Evolutionary conservation across 495 filamentous ascomycete genomes (phyloP).

Genomic region (Halenospora varia): DNA sequence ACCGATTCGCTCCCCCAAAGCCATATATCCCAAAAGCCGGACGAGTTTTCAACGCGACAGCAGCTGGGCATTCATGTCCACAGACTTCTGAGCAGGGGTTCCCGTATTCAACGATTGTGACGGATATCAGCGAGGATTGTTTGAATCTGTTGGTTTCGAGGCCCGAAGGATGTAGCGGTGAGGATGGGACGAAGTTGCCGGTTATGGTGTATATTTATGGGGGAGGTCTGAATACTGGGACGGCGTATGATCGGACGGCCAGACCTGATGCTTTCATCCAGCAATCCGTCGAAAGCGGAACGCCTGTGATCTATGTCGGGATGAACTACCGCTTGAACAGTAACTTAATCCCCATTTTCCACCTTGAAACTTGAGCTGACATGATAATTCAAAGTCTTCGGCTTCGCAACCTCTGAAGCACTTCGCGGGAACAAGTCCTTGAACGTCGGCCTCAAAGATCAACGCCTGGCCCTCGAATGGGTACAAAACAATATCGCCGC

Average conservation of each 20-base stretch:
- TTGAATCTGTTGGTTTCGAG: slow-evolving; percentile 59
- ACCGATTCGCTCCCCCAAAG: slow-evolving; percentile 41
- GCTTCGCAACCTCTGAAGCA: slow-evolving; percentile 56
- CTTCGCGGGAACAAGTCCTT: slow-evolving; percentile 56
- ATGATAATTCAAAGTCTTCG: slow-evolving; percentile 41
- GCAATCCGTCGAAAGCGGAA: slow-evolving; percentile 45
- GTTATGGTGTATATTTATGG: slow-evolving; percentile 65
- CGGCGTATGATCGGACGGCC: slow-evolving; percentile 33
- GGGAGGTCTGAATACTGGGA: slow-evolving; percentile 33
- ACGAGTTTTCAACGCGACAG: slow-evolving; percentile 34
- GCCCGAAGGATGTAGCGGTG: slow-evolving; percentile 39
- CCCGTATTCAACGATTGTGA: slow-evolving; percentile 9
- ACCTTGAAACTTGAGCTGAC: slow-evolving; percentile 10
- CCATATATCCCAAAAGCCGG: slow-evolving; percentile 27
- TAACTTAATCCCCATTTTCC: slow-evolving; percentile 36
- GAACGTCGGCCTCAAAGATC: slow-evolving; percentile 17
- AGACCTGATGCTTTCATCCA: slow-evolving; percentile 39
- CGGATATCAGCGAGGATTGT: slow-evolving; percentile 54
- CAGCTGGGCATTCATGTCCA: slow-evolving; percentile 39
- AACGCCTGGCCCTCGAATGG: slow-evolving; percentile 26
- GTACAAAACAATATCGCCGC: slow-evolving; percentile 64
- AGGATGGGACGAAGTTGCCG: slow-evolving; percentile 39
- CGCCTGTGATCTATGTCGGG: slow-evolving; percentile 58
- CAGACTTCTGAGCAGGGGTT: slow-evolving; percentile 16
- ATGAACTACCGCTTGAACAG: slow-evolving; percentile 55